Evolutionary conservation across 148 eudicot genomes (phyloP), one percentile per base, ranked within the genome.

Genomic region (Rhododendron griersonianum): DNA sequence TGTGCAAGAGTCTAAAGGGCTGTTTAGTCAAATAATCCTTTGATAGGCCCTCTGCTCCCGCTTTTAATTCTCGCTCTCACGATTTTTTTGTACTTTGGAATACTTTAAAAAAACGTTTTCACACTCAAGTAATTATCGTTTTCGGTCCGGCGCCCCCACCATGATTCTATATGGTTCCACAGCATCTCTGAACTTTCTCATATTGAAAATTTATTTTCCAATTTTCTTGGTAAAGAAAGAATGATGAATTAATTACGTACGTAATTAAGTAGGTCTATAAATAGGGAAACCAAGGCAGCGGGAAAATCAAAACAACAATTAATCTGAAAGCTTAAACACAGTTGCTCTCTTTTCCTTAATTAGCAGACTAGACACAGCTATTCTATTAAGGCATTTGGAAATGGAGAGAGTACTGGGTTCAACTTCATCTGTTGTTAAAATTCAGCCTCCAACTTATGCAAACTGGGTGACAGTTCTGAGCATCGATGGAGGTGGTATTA

Each of bases 401-500:
- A 81, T 81, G 63, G 23, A 16, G 63, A 18, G 19, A 81, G 30
- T 41, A 41, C 45, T 13, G 11, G 30, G 15, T 13, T 57, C 84
- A 37, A 41, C 45, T 41, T 2, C 57, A 48, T 81, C 67, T 53
- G 44, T 7, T 51, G 39, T 1, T 18, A 61, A 53, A 59, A 37
- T 37, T 18, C 69, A 37, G 33, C 51, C 71, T 47, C 71, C 84
- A 47, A 89, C 89, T 67, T 84, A 84, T 82, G 89, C 87, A 14
- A 85, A 85, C 16, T 86, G 85, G 5, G 85, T 87, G 80, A 87
- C 91, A 45, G 33, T 89, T 57, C 86, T 89, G 33, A 89, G 91
- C 84, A 89, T 89, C 14, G 96, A 94, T 85, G 96, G 96, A 15
- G 96, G 96, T 6, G 96, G 96, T n/a, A 77, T 94, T 11, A 87